Evolutionary conservation across 345 rosid genomes (phyloP).

Genomic region (Citrus medica): DNA sequence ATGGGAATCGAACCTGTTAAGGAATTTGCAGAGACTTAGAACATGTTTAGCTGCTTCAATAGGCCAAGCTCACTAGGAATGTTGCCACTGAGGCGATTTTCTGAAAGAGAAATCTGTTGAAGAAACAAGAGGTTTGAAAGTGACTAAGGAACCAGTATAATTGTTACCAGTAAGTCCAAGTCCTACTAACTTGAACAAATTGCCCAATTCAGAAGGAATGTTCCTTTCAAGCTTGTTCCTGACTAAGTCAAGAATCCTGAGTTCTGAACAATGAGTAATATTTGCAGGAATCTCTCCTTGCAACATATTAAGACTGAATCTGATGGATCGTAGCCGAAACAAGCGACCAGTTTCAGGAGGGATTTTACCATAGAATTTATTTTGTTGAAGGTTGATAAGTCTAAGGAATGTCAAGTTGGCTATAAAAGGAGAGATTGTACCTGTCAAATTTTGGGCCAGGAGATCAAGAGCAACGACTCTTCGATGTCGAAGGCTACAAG

Average conservation of each 20-base stretch:
- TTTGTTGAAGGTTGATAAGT: background rate
- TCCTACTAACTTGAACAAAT: constrained; percentile 13
- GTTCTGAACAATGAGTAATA: constrained; percentile 19
- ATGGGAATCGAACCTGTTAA: constrained; percentile 26
- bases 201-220: constrained; percentile 23
- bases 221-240: constrained; percentile 21
- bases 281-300: constrained; percentile 26
- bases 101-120: constrained; percentile 4
- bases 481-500: constrained; percentile 16
- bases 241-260: constrained; percentile 10
- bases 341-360: background rate
- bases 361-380: background rate
- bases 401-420: background rate
- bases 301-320: background rate
- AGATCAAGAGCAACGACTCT: constrained; percentile 23
- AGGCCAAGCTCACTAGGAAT: constrained; percentile 21
- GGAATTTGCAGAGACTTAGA: constrained; percentile 17
- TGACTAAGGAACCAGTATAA: constrained; percentile 26
- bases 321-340: background rate
- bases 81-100: constrained; percentile 19
- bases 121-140: constrained; percentile 20
- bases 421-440: background rate
- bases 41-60: constrained; percentile 11
- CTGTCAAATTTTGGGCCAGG: background rate
- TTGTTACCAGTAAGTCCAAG: constrained; percentile 19